Base-by-base conservation (phyloP, 345 rosid species). In the Citrus sp. region DNA sequence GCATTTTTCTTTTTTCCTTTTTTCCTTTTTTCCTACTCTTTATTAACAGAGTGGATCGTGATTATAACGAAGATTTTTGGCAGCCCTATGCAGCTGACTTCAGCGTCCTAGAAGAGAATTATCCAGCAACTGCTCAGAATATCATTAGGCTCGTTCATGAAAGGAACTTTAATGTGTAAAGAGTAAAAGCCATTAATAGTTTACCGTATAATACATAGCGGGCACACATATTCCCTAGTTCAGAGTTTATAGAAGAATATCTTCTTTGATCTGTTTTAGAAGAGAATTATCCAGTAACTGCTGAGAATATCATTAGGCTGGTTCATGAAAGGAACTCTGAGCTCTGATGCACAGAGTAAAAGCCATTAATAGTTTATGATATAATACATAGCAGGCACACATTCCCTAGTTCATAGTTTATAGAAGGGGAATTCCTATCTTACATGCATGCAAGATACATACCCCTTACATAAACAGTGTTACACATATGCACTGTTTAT, bases 31-130 rank as follows among this genome's bases (percentile, higher is more conserved):
- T 10, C 24, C 9, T 4, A 3, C 3, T 38, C 75, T 83, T 80
- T 67, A 70, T 84, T 35, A 81, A 83, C 94, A 94, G 98, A 42
- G 82, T 67, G 76, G 89, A 73, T 68, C 70, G 77, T 16, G 87
- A 89, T 75, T 56, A 76, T 77, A 79, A 74, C 13, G 90, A 82
- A 69, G 89, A 78, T 55, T 67, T 80, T 70, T 84, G 74, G 78
- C 88, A 79, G 79, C 88, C 88, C 7, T 73, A 84, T 80, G 86
- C 83, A 30, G 85, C 79, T 70, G 79, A 84, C 19, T 82, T 80
- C 74, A 86, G 87, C 21, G 64, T 87, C 79, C 56, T 80, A 22
- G 74, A 81, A 78, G 87, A 81, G 66, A 74, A 35, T 35, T 35
- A 35, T 35, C 37, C 37, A 5, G 75, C 76, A 73, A 73, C 46